Percentiles rank a stretch among this genome's conserved stretches.
Conservation (phyloP, 805 yeast species). For the Vanderwaltozyma tropicalis region DNA sequence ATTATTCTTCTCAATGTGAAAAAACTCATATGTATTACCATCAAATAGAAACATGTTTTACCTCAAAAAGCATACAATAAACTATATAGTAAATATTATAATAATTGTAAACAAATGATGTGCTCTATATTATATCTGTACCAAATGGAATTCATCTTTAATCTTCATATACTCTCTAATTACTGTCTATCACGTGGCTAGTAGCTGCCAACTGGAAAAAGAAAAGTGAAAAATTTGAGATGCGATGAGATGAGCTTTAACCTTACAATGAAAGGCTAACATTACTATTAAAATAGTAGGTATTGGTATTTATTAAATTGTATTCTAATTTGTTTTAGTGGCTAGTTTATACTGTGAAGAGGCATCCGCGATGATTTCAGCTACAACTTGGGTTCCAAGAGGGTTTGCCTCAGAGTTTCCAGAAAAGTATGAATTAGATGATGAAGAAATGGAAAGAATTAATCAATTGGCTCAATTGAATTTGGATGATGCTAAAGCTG, state of each 20-base stretch:
- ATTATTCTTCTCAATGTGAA: no score
- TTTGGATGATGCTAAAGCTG: conserved; percentile 64
- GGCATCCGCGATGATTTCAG: conserved; percentile 57
- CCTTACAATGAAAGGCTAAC: background rate
- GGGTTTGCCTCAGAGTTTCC: conserved; percentile 94
- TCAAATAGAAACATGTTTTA: no score
- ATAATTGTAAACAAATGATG: no score
- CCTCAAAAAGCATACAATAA: no score
- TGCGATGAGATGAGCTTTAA: conserved; percentile 8
- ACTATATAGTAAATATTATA: no score
- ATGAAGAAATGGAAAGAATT: conserved; percentile 87
- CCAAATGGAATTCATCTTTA: no score
- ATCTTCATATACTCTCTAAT: no score
- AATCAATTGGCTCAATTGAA: conserved; percentile 75
- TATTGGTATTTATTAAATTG: background rate
- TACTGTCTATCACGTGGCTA: no score
- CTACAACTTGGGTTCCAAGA: conserved; percentile 92
- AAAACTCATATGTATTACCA: no score
- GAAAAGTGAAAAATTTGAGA: conserved; percentile 2
- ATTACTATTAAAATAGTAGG: no score
- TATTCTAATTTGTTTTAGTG: background rate
- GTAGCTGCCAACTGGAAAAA: no score
- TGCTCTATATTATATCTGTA: no score
- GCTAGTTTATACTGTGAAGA: background rate
- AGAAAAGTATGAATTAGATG: conserved; percentile 75